Percentiles rank a stretch among this genome's conserved stretches.
Evolutionary conservation across 305 asterid genomes (phyloP).

Genomic region (Fraxinus platypoda): DNA sequence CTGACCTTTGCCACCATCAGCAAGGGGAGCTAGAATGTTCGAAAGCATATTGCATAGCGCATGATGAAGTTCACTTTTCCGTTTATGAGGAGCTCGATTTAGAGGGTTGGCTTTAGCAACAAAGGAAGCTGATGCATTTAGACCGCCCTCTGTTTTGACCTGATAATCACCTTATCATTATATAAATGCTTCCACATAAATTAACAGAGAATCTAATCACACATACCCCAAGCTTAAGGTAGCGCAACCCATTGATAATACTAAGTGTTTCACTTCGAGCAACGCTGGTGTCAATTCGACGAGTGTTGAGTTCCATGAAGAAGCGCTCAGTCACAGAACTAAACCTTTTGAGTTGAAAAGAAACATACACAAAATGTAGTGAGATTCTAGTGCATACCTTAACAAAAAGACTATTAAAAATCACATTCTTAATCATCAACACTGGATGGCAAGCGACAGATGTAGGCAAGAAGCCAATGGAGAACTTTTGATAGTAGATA

Average conservation of each 20-base stretch:
- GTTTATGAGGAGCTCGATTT: slow-evolving; percentile 93
- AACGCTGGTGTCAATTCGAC: slow-evolving; percentile 85
- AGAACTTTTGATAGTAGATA: slow-evolving; percentile 4
- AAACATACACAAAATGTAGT: slow-evolving; percentile 21
- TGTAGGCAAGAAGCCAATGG: slow-evolving; percentile 11
- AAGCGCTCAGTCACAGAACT: slow-evolving; percentile 99
- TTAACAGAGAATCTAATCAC: slow-evolving; percentile 24
- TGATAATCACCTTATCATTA: slow-evolving; percentile 47
- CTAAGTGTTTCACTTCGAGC: slow-evolving; percentile 98
- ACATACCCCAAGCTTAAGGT: slow-evolving; percentile 97
- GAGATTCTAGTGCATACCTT: slow-evolving; percentile 20
- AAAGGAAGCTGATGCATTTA: slow-evolving; percentile 98
- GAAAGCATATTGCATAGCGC: slow-evolving; percentile 99
- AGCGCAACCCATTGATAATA: slow-evolving; percentile 95
- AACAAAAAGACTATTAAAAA: slow-evolving; percentile 16
- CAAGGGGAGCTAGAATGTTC: slow-evolving; percentile 89
- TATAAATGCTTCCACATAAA: slow-evolving; percentile 27
- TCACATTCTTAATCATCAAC: slow-evolving; percentile 20
- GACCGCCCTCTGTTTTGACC: slow-evolving; percentile 97
- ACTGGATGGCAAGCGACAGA: slow-evolving; percentile 6
- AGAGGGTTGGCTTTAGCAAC: slow-evolving; percentile 98
- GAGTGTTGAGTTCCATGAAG: slow-evolving; percentile 97
- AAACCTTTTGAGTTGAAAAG: slow-evolving; percentile 60
- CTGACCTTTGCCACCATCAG: slow-evolving; percentile 94
- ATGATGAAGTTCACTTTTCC: slow-evolving; percentile 98